These are phyloP conservation scores for Forsythia viridissima DNA, from an alignment of 257 asterid genomes.

Conservation along the genomic window DNA sequence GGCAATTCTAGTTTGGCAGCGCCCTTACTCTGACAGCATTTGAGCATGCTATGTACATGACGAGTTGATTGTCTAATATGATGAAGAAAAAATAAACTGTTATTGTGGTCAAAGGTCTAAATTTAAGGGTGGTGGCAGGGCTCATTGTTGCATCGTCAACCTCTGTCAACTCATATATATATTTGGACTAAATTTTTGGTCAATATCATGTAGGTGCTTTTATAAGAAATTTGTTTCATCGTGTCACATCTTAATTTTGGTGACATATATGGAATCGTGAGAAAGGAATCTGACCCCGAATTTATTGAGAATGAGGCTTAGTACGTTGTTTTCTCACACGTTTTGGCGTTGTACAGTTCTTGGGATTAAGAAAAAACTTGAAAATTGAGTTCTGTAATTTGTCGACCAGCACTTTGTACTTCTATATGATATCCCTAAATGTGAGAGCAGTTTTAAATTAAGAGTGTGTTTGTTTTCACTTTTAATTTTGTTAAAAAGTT, in stretches of 20 bases:
- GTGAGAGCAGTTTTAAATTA: slow-evolving; percentile 6
- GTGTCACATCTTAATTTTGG: background rate
- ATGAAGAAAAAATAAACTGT: background rate
- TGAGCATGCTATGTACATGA: background rate
- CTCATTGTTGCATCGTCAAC: slow-evolving; percentile 5
- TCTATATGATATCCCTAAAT: background rate
- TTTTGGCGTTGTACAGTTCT: background rate
- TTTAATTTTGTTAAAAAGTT: no score
- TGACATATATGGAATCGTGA: background rate
- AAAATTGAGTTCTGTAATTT: background rate
- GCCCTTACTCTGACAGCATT: slow-evolving; percentile 5
- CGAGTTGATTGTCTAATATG: slow-evolving; percentile 11
- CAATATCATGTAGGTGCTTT: background rate
- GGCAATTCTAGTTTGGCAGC: background rate
- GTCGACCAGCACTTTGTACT: background rate
- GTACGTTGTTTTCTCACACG: background rate
- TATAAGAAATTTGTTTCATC: background rate
- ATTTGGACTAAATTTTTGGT: slow-evolving; percentile 8
- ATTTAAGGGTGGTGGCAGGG: background rate
- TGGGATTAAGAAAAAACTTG: background rate
- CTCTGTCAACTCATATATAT: background rate
- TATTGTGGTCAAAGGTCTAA: background rate
- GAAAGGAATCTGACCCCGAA: background rate
- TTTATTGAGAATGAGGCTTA: background rate
- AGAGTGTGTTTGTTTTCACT: background rate